phyloP scores from a whole-genome alignment of 345 rosid species.

The Trapa incisa region DNA sequence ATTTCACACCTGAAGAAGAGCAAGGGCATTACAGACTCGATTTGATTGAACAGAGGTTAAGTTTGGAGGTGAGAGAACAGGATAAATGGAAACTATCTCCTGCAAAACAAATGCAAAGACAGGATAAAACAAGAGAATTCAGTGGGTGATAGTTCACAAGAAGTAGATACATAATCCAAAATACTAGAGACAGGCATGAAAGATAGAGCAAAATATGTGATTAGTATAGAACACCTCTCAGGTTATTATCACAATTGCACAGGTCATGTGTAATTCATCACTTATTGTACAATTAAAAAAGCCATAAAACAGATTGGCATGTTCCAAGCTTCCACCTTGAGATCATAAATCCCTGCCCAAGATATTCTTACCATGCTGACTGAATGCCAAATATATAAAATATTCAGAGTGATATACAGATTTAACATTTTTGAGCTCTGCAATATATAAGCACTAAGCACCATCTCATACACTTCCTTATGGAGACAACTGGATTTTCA shows the following conservation, averaged over 20 bases:
- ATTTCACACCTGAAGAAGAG: slow-evolving; percentile 82
- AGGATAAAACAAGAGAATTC: neutral
- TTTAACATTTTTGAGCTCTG: neutral
- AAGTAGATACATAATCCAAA: neutral
- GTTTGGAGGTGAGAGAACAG: slow-evolving; percentile 95
- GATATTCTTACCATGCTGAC: neutral
- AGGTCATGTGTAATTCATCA: neutral
- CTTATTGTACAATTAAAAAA: neutral
- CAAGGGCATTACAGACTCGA: slow-evolving; percentile 97
- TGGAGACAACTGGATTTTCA: neutral
- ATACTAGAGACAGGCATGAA: neutral
- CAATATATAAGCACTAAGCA: neutral
- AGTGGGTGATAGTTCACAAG: neutral
- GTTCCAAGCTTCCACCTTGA: neutral
- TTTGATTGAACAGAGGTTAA: slow-evolving; percentile 87
- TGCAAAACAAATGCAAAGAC: slow-evolving; percentile 20
- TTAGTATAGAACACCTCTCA: neutral
- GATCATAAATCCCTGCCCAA: neutral
- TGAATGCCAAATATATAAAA: neutral
- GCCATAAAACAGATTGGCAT: neutral
- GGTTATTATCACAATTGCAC: neutral
- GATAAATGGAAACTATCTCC: slow-evolving; percentile 97
- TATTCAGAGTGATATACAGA: neutral
- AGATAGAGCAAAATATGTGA: neutral
- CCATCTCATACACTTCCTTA: neutral